Base-by-base conservation (phyloP, 805 yeast genomes). In the Zygosaccharomyces pseudorouxii region DNA sequence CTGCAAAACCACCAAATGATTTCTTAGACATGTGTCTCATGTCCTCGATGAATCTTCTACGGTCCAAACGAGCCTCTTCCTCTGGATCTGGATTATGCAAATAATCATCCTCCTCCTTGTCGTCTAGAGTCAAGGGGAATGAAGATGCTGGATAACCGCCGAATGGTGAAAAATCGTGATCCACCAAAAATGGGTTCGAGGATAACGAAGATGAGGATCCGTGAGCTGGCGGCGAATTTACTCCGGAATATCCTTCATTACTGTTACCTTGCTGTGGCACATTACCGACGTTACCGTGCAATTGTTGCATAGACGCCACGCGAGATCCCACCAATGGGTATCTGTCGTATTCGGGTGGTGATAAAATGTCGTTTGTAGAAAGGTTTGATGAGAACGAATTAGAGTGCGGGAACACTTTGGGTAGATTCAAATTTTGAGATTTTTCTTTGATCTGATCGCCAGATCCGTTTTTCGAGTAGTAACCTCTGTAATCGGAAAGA, bases 141-240 rank as follows among this genome's bases (percentile, higher is more conserved):
- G 89, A 82, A 14, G 89, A 76, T 7, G 96, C 95, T 0, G 99
- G 98, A 67, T 87, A 92, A 12, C 98, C 98, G 45, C 98, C 99
- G 70, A 92, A 92, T 2, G 98, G 99, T 42, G 86, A 80, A 55
- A 82, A 82, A 60, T 85, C 93, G 19, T 82, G 77, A 59, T 76
- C 82, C 36, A 72, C 74, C 42, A 75, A 51, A 55, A 74, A 74
- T 11, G 79, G 79, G 48, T 72, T 67, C 8, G 64, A 56, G 4
- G 62, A 59, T 8, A 56, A 49, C 27, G 60, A 59, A 5, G 67
- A 59, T 4, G 63, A 54, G 3, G 64, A 55, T 12, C 55, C 49
- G 52, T 56, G 49, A 42, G 55, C 54, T 31, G 52, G 58, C 20
- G 69, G 60, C 2, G 67, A 59, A 46, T 76, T 71, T 1, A 28